Evolutionary conservation across 2,329 filamentous ascomycete species (phyloP).

Genomic region (Fusarium ramigenum): DNA sequence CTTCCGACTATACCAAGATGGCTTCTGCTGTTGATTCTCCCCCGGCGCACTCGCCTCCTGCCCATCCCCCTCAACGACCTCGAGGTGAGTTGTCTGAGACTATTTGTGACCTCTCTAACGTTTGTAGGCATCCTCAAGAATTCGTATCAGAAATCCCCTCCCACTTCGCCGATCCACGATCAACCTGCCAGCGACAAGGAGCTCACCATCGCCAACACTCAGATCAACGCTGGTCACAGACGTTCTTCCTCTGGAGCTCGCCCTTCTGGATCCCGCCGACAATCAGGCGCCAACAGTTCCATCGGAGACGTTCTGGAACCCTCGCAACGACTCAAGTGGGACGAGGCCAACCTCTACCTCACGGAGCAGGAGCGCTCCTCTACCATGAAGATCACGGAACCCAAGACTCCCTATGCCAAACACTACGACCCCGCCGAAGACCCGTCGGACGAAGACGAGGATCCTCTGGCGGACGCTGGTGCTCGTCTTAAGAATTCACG

Average conservation of each 20-base stretch:
- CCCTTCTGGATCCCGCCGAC: slow-evolving; percentile 73
- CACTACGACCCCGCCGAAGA: slow-evolving; percentile 93
- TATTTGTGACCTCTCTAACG: neutral
- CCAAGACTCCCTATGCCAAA: slow-evolving; percentile 95
- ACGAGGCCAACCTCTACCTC: slow-evolving; percentile 96
- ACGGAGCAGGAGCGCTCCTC: slow-evolving; percentile 94
- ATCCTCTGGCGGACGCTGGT: slow-evolving; percentile 44
- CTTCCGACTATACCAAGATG: slow-evolving; percentile 48
- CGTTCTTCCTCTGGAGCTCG: slow-evolving; percentile 79
- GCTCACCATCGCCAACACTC: slow-evolving; percentile 90
- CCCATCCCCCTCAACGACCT: slow-evolving; percentile 54
- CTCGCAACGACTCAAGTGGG: slow-evolving; percentile 90
- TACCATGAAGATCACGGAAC: slow-evolving; percentile 99
- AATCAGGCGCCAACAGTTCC: slow-evolving; percentile 63
- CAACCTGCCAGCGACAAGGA: slow-evolving; percentile 76
- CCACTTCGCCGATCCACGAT: slow-evolving; percentile 58
- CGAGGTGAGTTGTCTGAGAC: slow-evolving; percentile 50
- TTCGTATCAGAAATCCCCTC: slow-evolving; percentile 72
- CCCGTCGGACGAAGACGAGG: slow-evolving; percentile 78
- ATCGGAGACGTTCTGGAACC: slow-evolving; percentile 56
- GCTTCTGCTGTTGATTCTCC: slow-evolving; percentile 52
- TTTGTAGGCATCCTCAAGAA: slow-evolving; percentile 90
- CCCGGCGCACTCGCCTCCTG: slow-evolving; percentile 54
- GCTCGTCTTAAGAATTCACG: slow-evolving; percentile 46
- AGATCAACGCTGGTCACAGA: slow-evolving; percentile 90